A percentile compares a stretch with the other conserved stretches of the same genome.
Evolutionary conservation across 2,329 filamentous ascomycete genomes (phyloP).

Genomic region (Microdochium bolleyi): DNA sequence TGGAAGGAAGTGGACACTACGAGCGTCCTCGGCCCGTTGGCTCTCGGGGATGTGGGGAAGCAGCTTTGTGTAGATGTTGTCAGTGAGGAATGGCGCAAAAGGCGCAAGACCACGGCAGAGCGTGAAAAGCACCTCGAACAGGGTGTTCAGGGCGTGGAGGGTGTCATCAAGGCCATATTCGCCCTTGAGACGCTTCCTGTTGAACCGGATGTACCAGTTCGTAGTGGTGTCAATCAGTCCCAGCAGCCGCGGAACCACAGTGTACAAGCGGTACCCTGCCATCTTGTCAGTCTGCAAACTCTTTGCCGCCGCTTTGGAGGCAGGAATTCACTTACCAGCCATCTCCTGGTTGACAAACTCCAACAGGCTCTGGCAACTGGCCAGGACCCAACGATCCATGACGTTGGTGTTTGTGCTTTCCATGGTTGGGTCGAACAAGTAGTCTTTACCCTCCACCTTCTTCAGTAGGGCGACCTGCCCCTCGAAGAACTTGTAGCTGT

Average conservation of each 20-base stretch:
- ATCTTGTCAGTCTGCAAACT: slow-evolving; percentile 7
- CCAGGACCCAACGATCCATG: slow-evolving; percentile 94
- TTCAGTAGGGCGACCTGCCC: slow-evolving; percentile 80
- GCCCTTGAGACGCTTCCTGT: slow-evolving; percentile 70
- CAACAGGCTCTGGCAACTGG: slow-evolving; percentile 82
- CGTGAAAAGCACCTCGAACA: slow-evolving; percentile 90
- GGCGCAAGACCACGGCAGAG: slow-evolving; percentile 82
- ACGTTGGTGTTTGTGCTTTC: slow-evolving; percentile 78
- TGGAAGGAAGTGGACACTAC: slow-evolving; percentile 85
- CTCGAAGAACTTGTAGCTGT: slow-evolving; percentile 94
- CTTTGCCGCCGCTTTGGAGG: slow-evolving; percentile 3
- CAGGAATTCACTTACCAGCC: slow-evolving; percentile 46
- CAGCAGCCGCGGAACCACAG: slow-evolving; percentile 79
- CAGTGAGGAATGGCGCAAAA: slow-evolving; percentile 92
- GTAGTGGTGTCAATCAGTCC: slow-evolving; percentile 86
- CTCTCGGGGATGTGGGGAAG: slow-evolving; percentile 72
- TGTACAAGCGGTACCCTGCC: slow-evolving; percentile 69
- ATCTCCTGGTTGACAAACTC: slow-evolving; percentile 93
- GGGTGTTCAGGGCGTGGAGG: slow-evolving; percentile 80
- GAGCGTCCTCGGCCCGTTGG: slow-evolving; percentile 60
- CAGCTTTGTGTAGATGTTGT: slow-evolving; percentile 84
- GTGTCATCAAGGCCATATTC: slow-evolving; percentile 72
- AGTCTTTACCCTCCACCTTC: slow-evolving; percentile 74
- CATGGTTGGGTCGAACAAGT: slow-evolving; percentile 67
- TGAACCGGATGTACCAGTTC: slow-evolving; percentile 99